Evolutionary conservation across 768 basidiomycete genomes (phyloP).

Genomic region (Rhizopogon vinicolor): DNA sequence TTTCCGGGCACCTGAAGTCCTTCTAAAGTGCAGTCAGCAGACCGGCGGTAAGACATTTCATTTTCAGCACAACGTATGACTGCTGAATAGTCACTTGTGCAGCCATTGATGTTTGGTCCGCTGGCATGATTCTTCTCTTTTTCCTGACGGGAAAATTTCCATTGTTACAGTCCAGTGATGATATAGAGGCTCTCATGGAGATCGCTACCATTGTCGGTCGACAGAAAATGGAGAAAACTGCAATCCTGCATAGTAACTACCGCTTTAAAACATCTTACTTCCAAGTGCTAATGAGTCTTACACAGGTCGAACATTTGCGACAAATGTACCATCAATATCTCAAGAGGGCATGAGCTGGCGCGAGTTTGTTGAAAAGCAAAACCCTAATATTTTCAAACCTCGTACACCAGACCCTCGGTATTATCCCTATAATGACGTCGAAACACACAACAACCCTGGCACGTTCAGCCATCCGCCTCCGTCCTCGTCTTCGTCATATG

Average conservation of each 20-base stretch:
- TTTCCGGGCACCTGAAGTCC: slow-evolving; percentile 94
- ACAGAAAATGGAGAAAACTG: slow-evolving; percentile 77
- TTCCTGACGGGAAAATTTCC: slow-evolving; percentile 93
- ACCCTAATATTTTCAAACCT: slow-evolving; percentile 61
- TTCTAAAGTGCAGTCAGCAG: slow-evolving; percentile 92
- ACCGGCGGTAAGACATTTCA: slow-evolving; percentile 66
- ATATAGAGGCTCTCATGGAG: slow-evolving; percentile 94
- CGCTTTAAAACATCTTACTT: not conserved
- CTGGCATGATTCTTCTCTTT: slow-evolving; percentile 87
- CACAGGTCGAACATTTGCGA: slow-evolving; percentile 81
- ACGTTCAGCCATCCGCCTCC: slow-evolving; percentile 19
- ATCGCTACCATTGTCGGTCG: slow-evolving; percentile 84
- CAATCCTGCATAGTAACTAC: slow-evolving; percentile 80
- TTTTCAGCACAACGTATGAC: not conserved
- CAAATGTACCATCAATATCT: slow-evolving; percentile 82
- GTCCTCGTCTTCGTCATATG: slow-evolving; percentile 27
- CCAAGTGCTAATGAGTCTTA: slow-evolving; percentile 1
- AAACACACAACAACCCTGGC: slow-evolving; percentile 21
- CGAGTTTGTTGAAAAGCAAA: slow-evolving; percentile 71
- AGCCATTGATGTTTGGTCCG: slow-evolving; percentile 98
- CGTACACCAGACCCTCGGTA: slow-evolving; percentile 44
- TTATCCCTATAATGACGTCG: slow-evolving; percentile 43
- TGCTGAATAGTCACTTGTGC: slow-evolving; percentile 8
- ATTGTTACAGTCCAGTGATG: slow-evolving; percentile 89
- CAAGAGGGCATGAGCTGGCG: slow-evolving; percentile 65